Evolutionary conservation across 257 asterid species (phyloP), one percentile per base, ranked within the genome.

Genomic region (Solanum infundibuliforme): DNA sequence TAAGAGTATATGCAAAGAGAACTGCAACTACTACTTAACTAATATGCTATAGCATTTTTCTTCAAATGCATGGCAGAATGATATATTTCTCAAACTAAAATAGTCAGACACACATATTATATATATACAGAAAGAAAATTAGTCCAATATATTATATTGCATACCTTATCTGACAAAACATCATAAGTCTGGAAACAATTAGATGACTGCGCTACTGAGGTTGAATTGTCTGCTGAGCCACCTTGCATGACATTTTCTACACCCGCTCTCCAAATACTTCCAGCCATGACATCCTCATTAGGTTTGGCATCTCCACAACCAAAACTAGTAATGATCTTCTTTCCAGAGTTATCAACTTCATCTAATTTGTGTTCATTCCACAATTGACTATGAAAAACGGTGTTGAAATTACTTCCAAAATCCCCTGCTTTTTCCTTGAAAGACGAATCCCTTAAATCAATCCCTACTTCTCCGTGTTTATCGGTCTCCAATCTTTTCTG

Each of bases 111-210:
- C 23, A 31, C 8, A 25, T 12, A 66, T 25, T 11, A 6, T 69
- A 31, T 29, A 31, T 14, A 27, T 13, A 13, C 14, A 34, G 29
- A 34, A 2, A 34, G 27, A 20, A 10, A 34, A 20, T 14, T 18
- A 18, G 13, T 34, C 83, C 85, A 87, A 38, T 55, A 73, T 83
- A 83, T 72, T 79, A 9, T 41, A 25, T 31, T 16, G 76, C 74
- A 75, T 91, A 96, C 98, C 98, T 94, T 92, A 88, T 92, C 91
- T 55, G 95, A 90, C 86, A 92, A 87, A 52, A 93, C 91, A 89
- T 91, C 93, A 16, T 90, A 93, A 87, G 90, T 83, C 86, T 76
- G 91, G 87, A 93, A 94, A 91, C 86, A 91, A 66, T 89, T 92
- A 83, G 98, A 87, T 52, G 96, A 79, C 66, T 90, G 93, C 68